phyloP scores from a whole-genome alignment of 805 yeast genomes.

The Candida dajiaensis region DNA sequence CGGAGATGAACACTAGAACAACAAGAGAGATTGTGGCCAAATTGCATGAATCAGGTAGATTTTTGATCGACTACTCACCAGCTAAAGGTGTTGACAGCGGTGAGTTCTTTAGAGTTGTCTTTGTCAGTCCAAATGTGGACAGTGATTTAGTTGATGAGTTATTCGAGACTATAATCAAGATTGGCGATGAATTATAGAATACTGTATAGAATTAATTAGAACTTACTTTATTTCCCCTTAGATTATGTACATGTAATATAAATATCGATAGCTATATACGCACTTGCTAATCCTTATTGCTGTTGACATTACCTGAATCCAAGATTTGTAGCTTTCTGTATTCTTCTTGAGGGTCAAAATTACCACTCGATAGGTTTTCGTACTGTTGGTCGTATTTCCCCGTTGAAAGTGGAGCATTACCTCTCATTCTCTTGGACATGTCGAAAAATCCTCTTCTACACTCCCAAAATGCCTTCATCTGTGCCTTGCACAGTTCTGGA shows the following conservation, averaged over 20 bases:
- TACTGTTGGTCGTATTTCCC: constrained; percentile 90
- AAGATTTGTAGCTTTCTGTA: constrained; percentile 61
- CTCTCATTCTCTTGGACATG: constrained; percentile 85
- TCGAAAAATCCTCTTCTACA: constrained; percentile 90
- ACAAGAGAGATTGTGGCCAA: constrained; percentile 59
- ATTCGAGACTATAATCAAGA: constrained; percentile 31
- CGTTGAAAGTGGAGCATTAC: constrained; percentile 88
- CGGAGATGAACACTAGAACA: constrained; percentile 39
- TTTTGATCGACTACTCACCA: constrained; percentile 76
- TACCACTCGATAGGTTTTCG: constrained; percentile 70
- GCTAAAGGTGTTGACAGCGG: constrained; percentile 54
- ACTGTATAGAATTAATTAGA: neutral
- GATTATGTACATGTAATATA: neutral
- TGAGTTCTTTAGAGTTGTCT: constrained; percentile 80
- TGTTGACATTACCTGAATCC: constrained; percentile 25
- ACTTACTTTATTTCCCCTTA: neutral
- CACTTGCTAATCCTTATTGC: neutral
- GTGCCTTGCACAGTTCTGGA: constrained; percentile 85
- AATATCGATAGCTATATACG: neutral
- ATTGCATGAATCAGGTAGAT: constrained; percentile 58
- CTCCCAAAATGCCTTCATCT: constrained; percentile 79
- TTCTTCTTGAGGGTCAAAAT: constrained; percentile 79
- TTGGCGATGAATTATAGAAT: constrained; percentile 24
- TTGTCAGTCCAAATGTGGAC: constrained; percentile 60
- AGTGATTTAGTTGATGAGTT: constrained; percentile 40